Base-by-base conservation (phyloP, 2,329 filamentous ascomycete species). In the Cordyceps farinosa region DNA sequence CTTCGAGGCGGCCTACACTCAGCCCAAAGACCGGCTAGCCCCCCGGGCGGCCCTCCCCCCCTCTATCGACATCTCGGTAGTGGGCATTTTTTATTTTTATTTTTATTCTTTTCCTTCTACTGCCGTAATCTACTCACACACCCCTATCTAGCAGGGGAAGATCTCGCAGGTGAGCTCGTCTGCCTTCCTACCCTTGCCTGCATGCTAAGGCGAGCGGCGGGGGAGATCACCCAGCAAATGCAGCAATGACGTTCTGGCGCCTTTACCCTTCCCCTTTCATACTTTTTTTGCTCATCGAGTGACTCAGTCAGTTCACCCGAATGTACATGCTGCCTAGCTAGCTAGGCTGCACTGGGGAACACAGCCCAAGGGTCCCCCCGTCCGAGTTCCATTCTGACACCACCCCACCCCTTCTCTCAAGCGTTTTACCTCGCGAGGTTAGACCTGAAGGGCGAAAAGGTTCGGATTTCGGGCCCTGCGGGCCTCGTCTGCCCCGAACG, bases 391-490 rank as follows among this genome's bases (percentile, higher is more conserved):
- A 10, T 38, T 11, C 50, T 27, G 10, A 27, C 50, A 36, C 34
- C 22, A 10, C 52, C 17, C 52, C 15, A 13, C 32, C 52, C 36
- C 22, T 55, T 34, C 29, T 10, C 36, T 42, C 27, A 42, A 22
- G 34, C 56, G 22, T 27, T 60, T 27, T n/a, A n/a, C 38, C 47
- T 36, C 10, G 27, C 47, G 29, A 38, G 32, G 6, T 11, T 34
- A 52, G 36, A 29, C 15, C 11, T 8, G 22, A 40, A 32, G 45
- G 32, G 27, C 4, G 22, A 22, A 29, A 9, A 3, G 11, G 5
- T 42, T 50, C 57, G 47, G 36, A 29, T 22, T 60, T 52, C 47
- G 57, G 57, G 47, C 29, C 11, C 47, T 52, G 22, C 56, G 45
- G 45, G n/a, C 9, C 22, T 7, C 44, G 27, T 30, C 7, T 32